Evolutionary conservation across 495 filamentous ascomycete species (phyloP).

Genomic region (Penicillium pulvis): DNA sequence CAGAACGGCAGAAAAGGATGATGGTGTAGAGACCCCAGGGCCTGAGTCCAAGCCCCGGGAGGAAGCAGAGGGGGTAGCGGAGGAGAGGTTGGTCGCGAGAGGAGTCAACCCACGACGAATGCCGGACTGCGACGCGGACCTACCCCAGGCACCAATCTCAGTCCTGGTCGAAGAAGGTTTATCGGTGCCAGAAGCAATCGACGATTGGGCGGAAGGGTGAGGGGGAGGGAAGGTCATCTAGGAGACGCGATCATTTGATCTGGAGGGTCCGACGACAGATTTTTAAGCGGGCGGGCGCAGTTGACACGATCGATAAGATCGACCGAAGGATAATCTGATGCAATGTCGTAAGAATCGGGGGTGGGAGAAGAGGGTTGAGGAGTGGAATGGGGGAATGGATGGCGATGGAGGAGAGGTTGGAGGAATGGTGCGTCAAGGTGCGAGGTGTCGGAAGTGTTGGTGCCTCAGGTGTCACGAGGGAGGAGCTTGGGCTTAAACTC

Average conservation of each 20-base stretch:
- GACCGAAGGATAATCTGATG: conserved; percentile 5
- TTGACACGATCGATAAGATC: conserved; percentile 25
- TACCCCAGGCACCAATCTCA: conserved; percentile 64
- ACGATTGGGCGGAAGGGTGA: conserved; percentile 63
- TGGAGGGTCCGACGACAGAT: conserved; percentile 45
- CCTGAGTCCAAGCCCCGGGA: conserved; percentile 49
- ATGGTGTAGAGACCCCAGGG: conserved; percentile 50
- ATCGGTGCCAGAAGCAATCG: conserved; percentile 61
- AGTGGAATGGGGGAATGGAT: conserved; percentile 25
- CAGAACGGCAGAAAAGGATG: conserved; percentile 60
- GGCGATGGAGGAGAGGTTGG: conserved; percentile 30
- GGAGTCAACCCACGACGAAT: conserved; percentile 64
- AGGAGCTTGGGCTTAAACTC: conserved; percentile 21
- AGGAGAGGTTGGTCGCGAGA: conserved; percentile 59
- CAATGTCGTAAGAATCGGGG: conserved; percentile 1
- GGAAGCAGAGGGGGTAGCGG: conserved; percentile 43
- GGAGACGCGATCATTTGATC: conserved; percentile 63
- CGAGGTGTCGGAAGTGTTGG: conserved; percentile 29
- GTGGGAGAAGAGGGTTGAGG: conserved; percentile 18
- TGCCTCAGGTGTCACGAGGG: conserved; percentile 29
- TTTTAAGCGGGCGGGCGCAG: conserved; percentile 40
- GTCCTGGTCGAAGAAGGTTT: conserved; percentile 57
- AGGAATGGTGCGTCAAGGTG: conserved; percentile 31
- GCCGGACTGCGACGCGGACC: conserved; percentile 57
- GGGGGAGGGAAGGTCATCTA: conserved; percentile 67